Percentiles rank a stretch among this genome's conserved stretches.
phyloP scores from a whole-genome alignment of 2,329 filamentous ascomycete genomes.

The Gaeumannomyces sp. region DNA sequence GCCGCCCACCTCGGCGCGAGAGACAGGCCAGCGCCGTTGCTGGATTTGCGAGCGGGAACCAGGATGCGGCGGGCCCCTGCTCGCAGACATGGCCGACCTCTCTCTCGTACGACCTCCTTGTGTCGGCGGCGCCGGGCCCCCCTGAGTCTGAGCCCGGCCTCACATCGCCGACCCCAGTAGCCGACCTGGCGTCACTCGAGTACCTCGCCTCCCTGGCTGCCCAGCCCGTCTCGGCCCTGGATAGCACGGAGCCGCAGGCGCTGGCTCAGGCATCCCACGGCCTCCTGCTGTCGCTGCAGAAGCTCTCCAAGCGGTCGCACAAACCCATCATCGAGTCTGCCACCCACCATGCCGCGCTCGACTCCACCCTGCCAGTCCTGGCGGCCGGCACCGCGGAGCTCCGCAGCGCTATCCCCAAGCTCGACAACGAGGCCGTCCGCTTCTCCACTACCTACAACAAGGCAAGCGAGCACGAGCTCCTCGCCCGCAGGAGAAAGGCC shows the following conservation, averaged over 20 bases:
- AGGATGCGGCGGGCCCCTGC: slow-evolving; percentile 6
- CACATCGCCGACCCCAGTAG: slow-evolving; percentile 23
- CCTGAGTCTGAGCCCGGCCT: slow-evolving; percentile 15
- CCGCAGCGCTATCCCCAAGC: slow-evolving; percentile 64
- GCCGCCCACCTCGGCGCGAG: no score
- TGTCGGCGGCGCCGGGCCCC: slow-evolving; percentile 24
- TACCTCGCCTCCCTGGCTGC: slow-evolving; percentile 77
- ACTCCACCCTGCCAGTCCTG: slow-evolving; percentile 64
- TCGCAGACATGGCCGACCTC: slow-evolving; percentile 55
- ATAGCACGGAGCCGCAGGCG: slow-evolving; percentile 67
- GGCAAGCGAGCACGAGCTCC: slow-evolving; percentile 59
- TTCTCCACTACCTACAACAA: slow-evolving; percentile 84
- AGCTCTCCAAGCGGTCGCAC: slow-evolving; percentile 83
- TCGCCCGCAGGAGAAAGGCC: slow-evolving; percentile 70
- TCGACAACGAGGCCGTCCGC: slow-evolving; percentile 70
- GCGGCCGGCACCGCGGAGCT: slow-evolving; percentile 61
- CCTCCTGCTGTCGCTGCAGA: slow-evolving; percentile 74
- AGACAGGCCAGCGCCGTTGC: no score
- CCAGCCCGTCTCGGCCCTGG: slow-evolving; percentile 66
- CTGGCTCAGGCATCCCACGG: slow-evolving; percentile 79
- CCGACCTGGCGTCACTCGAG: slow-evolving; percentile 49
- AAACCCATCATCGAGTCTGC: slow-evolving; percentile 77
- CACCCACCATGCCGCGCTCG: slow-evolving; percentile 67
- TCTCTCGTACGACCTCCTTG: slow-evolving; percentile 70
- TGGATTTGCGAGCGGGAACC: background rate